Conservation (phyloP, 2,329 filamentous ascomycete species). For the Botrytis elliptica region DNA sequence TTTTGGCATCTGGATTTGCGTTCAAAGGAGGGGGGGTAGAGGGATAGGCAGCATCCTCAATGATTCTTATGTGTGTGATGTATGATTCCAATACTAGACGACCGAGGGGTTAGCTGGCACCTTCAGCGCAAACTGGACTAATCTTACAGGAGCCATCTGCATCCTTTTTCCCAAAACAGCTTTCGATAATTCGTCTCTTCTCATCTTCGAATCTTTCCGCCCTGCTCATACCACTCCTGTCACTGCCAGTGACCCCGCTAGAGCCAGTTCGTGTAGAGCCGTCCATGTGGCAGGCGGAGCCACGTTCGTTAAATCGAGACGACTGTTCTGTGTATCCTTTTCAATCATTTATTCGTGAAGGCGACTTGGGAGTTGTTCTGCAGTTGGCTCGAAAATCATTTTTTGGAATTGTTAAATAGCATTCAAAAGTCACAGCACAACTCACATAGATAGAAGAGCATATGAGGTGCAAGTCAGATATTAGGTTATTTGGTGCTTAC, state of each 20-base stretch:
- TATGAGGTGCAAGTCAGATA: constrained; percentile 7
- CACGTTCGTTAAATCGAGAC: constrained; percentile 30
- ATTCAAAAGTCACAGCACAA: not conserved
- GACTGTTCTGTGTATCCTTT: constrained; percentile 17
- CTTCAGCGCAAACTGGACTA: constrained; percentile 10
- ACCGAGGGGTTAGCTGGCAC: constrained; percentile 28
- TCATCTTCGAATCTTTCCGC: constrained; percentile 96
- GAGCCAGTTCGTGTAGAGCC: constrained; percentile 38
- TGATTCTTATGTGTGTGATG: constrained; percentile 93
- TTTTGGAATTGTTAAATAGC: not conserved
- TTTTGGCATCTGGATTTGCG: constrained; percentile 72
- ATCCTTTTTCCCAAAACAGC: constrained; percentile 90
- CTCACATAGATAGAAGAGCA: not conserved
- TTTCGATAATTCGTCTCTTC: constrained; percentile 90
- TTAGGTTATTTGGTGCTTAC: constrained; percentile 17
- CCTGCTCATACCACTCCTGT: constrained; percentile 35
- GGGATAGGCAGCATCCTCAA: constrained; percentile 80
- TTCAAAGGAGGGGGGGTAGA: constrained; percentile 81
- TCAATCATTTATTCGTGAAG: constrained; percentile 20
- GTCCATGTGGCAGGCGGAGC: constrained; percentile 41
- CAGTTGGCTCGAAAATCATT: constrained; percentile 13
- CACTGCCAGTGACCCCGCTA: constrained; percentile 37
- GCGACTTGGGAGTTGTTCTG: not conserved
- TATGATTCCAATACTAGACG: constrained; percentile 79
- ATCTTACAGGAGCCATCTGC: constrained; percentile 73